These are phyloP conservation scores for Hordeum pubiflorum DNA, from an alignment of 202 grass and related monocot species.

Conservation along the genomic window DNA sequence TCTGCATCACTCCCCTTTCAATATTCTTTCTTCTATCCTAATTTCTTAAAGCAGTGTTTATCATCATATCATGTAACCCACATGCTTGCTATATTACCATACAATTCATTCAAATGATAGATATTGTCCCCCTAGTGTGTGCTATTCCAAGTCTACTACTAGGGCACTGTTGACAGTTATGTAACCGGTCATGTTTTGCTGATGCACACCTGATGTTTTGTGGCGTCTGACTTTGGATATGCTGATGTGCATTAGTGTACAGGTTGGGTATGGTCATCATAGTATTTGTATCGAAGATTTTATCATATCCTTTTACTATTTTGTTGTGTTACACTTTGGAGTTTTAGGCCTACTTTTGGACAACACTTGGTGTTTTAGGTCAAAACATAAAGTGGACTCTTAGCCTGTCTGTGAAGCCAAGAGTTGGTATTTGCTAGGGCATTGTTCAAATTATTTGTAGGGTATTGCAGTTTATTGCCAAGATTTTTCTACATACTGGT, in stretches of 20 bases:
- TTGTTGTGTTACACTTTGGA: not conserved
- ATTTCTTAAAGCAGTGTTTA: conserved; percentile 2
- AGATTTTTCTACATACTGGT: not conserved
- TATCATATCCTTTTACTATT: not conserved
- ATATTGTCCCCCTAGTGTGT: not conserved
- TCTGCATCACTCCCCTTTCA: conserved; percentile 14
- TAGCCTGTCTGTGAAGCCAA: not conserved
- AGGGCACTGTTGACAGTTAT: not conserved
- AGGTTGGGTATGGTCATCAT: not conserved
- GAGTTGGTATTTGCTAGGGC: not conserved
- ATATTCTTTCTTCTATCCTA: not conserved
- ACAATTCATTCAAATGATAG: not conserved
- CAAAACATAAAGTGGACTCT: not conserved
- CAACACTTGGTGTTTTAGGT: not conserved
- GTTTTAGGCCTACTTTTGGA: not conserved
- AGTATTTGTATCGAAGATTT: not conserved
- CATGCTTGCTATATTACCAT: not conserved
- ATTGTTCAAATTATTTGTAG: conserved; percentile 8
- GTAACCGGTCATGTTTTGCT: not conserved
- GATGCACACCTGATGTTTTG: not conserved
- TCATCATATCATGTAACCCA: not conserved
- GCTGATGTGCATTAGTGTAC: not conserved
- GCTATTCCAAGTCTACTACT: not conserved
- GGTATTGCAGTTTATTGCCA: not conserved
- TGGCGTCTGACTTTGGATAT: not conserved